Evolutionary conservation across 2,329 filamentous ascomycete genomes (phyloP), one percentile per base, ranked within the genome.

Genomic region (Zasmidium angulare): DNA sequence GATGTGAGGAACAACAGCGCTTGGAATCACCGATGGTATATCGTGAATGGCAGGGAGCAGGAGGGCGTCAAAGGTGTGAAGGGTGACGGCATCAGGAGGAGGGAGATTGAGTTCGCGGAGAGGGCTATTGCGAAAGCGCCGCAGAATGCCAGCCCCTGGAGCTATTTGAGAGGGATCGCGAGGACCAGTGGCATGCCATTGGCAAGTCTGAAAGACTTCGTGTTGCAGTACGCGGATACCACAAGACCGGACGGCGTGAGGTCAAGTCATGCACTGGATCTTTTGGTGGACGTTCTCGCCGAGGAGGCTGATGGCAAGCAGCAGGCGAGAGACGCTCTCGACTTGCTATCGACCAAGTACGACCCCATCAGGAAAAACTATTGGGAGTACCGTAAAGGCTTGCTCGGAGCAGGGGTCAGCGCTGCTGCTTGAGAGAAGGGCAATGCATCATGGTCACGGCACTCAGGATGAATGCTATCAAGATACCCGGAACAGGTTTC

Each of bases 1-100:
- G 95, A 99, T 75, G 86, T 98, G 60, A 85, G 93, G 70, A 99
- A 99, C 79, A 99, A 99, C 76, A 95, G 90, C 48, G 95, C 93
- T 17, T 99, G 95, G 95, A 96, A 93, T 66, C 93, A 99, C 79
- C 88, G 95, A 53, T 98, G 95, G 81, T 96, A 93, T 74, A 74
- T 98, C n/a, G 86, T 93, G 19, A 96, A 97, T 83, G 84, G 73
- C 79, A 83, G 80, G 11, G 72, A 73, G 31, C 60, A 40, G 46
- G 70, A 75, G 59, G 74, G 63, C 64, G 74, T 66, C 22, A 63
- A 71, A 56, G 74, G 65, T 65, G 75, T 69, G 61, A 75, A 59
- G 70, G 78, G 65, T 64, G 77, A 81, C 23, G 82, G 82, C 1
- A 75, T 91, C 7, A 77, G 95, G 48, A 85, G 92, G 63, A 81